Conservation (phyloP, 1,139 yeast genomes). For the Debaryomyces singareniensis region DNA sequence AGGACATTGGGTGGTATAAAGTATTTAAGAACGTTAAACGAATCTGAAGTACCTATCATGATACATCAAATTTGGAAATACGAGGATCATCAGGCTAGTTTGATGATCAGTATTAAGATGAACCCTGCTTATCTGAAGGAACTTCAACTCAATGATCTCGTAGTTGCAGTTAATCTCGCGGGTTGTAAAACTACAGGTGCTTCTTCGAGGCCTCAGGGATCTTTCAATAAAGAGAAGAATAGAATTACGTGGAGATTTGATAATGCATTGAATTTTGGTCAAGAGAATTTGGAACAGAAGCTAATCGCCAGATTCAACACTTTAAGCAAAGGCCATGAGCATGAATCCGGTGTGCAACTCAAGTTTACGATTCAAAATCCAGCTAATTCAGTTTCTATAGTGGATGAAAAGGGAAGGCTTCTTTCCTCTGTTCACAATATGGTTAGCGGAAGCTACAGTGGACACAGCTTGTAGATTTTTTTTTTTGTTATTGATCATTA, state of each 20-base stretch:
- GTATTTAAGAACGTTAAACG: conserved; percentile 43
- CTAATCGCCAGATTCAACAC: conserved; percentile 70
- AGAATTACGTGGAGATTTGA: conserved; percentile 80
- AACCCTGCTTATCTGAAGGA: conserved; percentile 41
- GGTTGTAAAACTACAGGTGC: conserved; percentile 57
- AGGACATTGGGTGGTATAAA: conserved; percentile 73
- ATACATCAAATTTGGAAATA: conserved; percentile 85
- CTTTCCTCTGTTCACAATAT: conserved; percentile 28
- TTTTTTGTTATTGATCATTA: too few species aligned
- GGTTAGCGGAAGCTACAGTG: conserved; percentile 31
- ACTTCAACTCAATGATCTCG: conserved; percentile 51
- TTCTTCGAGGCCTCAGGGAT: conserved; percentile 84
- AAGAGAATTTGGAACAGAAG: conserved; percentile 41
- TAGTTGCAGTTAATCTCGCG: conserved; percentile 59
- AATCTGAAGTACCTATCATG: conserved; percentile 53
- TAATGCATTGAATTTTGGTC: conserved; percentile 39
- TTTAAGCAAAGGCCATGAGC: conserved; percentile 53
- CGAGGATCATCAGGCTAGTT: conserved; percentile 77
- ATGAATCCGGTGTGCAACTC: conserved; percentile 64
- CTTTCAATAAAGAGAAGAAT: conserved; percentile 76
- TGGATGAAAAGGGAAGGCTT: conserved; percentile 12
- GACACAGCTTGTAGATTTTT: conserved; percentile 13
- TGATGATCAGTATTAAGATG: conserved; percentile 65
- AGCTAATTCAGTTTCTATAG: conserved; percentile 15
- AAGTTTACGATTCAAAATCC: conserved; percentile 43